Evolutionary conservation across 2,329 filamentous ascomycete species (phyloP).

Genomic region (Fusarium ramigenum): DNA sequence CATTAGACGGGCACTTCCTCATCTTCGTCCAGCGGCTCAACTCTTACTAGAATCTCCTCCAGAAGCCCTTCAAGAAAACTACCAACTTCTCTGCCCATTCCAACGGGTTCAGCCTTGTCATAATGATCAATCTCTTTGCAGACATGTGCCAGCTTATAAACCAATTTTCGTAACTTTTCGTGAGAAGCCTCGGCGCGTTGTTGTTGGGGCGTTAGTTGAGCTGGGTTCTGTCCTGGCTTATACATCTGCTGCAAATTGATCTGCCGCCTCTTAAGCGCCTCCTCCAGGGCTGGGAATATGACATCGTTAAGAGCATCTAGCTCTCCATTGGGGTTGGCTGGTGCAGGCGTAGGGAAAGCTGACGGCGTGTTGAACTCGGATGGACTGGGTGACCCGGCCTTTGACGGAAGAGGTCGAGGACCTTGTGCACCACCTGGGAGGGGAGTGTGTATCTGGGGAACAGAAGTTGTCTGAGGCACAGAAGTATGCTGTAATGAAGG

Average conservation of each 20-base stretch:
- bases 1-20: slow-evolving; percentile 49
- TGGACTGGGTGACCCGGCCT: slow-evolving; percentile 45
- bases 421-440: slow-evolving; percentile 32
- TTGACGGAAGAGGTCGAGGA: slow-evolving; percentile 43
- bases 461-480: not conserved
- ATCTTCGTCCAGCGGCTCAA: slow-evolving; percentile 87
- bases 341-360: slow-evolving; percentile 66
- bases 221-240: slow-evolving; percentile 50
- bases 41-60: slow-evolving; percentile 91
- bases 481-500: slow-evolving; percentile 43
- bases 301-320: slow-evolving; percentile 90
- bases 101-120: slow-evolving; percentile 86
- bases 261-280: slow-evolving; percentile 84
- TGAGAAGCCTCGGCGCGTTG: slow-evolving; percentile 78
- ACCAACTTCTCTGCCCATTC: slow-evolving; percentile 90
- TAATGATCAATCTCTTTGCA: slow-evolving; percentile 91
- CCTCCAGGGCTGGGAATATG: slow-evolving; percentile 90
- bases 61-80: slow-evolving; percentile 91
- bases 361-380: slow-evolving; percentile 52
- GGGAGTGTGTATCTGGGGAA: slow-evolving; percentile 35
- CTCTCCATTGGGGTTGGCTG: slow-evolving; percentile 70
- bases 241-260: slow-evolving; percentile 66
- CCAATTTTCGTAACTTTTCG: slow-evolving; percentile 81
- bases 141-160: slow-evolving; percentile 82
- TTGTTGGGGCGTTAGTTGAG: slow-evolving; percentile 66